These are phyloP conservation scores for Neurospora sp. DNA, from an alignment of 2,329 filamentous ascomycete genomes.

Conservation along the genomic window DNA sequence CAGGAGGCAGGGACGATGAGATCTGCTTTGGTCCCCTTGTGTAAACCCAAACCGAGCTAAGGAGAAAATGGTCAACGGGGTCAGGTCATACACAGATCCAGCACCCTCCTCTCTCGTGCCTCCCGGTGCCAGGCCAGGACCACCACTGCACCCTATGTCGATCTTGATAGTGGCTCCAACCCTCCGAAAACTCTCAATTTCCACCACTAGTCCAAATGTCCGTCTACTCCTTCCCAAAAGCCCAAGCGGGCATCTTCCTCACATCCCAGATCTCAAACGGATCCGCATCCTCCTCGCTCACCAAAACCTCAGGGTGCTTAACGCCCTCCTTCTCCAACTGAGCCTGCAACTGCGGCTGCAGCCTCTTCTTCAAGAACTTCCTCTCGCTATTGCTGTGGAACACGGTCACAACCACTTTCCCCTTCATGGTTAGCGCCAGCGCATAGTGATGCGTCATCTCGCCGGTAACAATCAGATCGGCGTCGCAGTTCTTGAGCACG, in stretches of 20 bases:
- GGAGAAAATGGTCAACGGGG: not conserved
- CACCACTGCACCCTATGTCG: not conserved
- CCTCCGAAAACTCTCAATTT: not conserved
- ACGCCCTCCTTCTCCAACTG: constrained; percentile 41
- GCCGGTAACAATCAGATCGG: constrained; percentile 80
- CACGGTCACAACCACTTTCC: constrained; percentile 70
- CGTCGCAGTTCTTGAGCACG: constrained; percentile 59
- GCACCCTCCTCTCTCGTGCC: not conserved
- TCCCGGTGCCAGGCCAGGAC: not conserved
- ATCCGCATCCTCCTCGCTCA: constrained; percentile 76
- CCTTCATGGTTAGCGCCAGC: constrained; percentile 73
- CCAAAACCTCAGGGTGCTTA: constrained; percentile 49
- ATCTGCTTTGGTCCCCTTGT: not conserved
- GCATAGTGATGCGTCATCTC: constrained; percentile 93
- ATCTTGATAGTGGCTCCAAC: not conserved
- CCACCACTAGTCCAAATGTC: not conserved
- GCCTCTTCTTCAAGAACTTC: constrained; percentile 63
- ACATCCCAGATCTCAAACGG: constrained; percentile 71
- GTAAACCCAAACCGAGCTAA: not conserved
- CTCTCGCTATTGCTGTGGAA: constrained; percentile 94
- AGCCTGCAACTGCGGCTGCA: constrained; percentile 56
- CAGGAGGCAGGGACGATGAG: not conserved
- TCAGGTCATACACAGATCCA: not conserved
- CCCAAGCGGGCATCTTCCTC: constrained; percentile 9
- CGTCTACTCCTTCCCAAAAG: constrained; percentile 1